Evolutionary conservation across 1,284 basidiomycete genomes (phyloP), one percentile per base, ranked within the genome.

Genomic region (Rhodotorula sp.): DNA sequence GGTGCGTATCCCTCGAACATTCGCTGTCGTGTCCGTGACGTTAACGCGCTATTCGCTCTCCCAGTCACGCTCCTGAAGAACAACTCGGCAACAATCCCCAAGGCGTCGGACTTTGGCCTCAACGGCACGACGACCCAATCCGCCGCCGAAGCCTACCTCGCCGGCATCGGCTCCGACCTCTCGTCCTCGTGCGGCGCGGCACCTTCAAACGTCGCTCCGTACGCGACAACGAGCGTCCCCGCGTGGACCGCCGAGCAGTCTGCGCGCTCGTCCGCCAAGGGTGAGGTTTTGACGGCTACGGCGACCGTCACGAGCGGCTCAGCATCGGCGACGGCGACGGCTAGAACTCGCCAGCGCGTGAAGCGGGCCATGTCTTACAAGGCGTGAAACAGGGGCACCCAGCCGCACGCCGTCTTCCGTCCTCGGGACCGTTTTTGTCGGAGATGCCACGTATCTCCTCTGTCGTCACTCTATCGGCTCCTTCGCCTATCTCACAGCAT

Each of bases 181-280:
- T 57, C 61, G 0, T 47, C 62, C 4, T 59, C 65, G 36, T 75
- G 74, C 49, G 74, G 74, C 20, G 19, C 19, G 17, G 47, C 54
- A 2, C 74, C 74, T n/a, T 29, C 24, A 51, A 64, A 75, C 53
- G 65, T 51, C 7, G 55, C 71, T 30, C 74, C 74, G 20, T 73
- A 69, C 58, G 22, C 17, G 46, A 60, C 59, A 27, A 66, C 52
- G 32, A 48, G 59, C 15, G 47, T 64, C 39, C 24, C 54, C 20
- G 27, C 53, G 1, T 74, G 73, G 73, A 62, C 56, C 13, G 70
- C 62, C 48, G 70, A 74, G 52, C 58, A 64, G 34, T 24, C 7
- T 1, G 71, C 68, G 3, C 64, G 65, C 17, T 62, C 51, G 27
- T 51, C 62, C 24, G 70, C 56, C 6, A 57, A 53, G 9, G 56